A percentile compares a stretch with the other conserved stretches of the same genome.
Conservation (phyloP, 495 filamentous ascomycete genomes). For the Aspergillus coremiiformis region DNA sequence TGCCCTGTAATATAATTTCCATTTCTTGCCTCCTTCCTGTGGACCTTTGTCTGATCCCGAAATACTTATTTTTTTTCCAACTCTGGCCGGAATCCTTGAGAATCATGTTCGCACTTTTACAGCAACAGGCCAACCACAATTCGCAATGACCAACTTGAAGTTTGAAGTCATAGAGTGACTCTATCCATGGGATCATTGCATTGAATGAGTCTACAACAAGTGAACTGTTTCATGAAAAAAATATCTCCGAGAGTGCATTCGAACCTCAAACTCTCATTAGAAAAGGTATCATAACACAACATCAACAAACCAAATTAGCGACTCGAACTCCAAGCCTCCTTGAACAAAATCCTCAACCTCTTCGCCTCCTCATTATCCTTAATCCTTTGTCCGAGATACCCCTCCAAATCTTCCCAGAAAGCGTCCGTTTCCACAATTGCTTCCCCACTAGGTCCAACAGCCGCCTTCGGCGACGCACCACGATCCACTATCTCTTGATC, state of each 20-base stretch:
- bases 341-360: conserved; percentile 59
- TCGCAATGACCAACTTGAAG: too few species aligned
- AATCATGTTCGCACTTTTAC: not conserved
- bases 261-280: not conserved
- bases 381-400: conserved; percentile 69
- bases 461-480: conserved; percentile 35
- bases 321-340: conserved; percentile 53
- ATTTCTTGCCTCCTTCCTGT: not conserved
- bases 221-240: too few species aligned
- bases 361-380: conserved; percentile 62
- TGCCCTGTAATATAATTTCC: not conserved
- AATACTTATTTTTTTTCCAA: not conserved
- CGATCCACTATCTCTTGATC: conserved; percentile 26
- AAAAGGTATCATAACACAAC: not conserved
- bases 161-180: too few species aligned
- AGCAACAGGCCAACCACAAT: not conserved
- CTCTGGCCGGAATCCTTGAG: not conserved
- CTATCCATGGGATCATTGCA: not conserved
- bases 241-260: not conserved
- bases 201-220: too few species aligned
- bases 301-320: conserved; percentile 8
- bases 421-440: conserved; percentile 58
- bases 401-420: conserved; percentile 86
- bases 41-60: not conserved
- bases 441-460: conserved; percentile 48